A percentile compares a stretch with the other conserved stretches of the same genome.
Evolutionary conservation across 148 eudicot genomes (phyloP).

Genomic region (Arctostaphylos glauca): DNA sequence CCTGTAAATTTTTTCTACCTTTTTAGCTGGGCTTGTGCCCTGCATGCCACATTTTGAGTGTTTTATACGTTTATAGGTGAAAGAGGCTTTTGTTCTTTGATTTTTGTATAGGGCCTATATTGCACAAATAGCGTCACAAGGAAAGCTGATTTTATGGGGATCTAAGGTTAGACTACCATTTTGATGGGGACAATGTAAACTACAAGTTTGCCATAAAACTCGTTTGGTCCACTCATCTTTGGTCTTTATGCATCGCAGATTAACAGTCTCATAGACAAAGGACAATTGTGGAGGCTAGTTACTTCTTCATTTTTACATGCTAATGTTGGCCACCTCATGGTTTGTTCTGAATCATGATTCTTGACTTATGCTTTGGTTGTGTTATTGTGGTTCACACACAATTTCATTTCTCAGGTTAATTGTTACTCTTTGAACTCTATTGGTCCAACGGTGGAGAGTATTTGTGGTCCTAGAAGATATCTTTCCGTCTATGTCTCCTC

Average conservation of each 20-base stretch:
- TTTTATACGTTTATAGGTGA: not conserved
- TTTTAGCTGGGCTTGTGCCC: not conserved
- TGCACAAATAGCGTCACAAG: slow-evolving; percentile 61
- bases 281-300: slow-evolving; percentile 81
- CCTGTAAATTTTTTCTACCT: not conserved
- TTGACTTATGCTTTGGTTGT: not conserved
- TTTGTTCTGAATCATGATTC: slow-evolving; percentile 26
- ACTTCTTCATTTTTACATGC: slow-evolving; percentile 80
- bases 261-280: slow-evolving; percentile 75
- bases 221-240: slow-evolving; percentile 4
- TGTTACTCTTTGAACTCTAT: slow-evolving; percentile 77
- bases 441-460: slow-evolving; percentile 74
- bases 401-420: slow-evolving; percentile 52
- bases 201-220: slow-evolving; percentile 1
- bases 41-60: not conserved
- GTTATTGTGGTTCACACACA: not conserved
- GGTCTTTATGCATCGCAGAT: slow-evolving; percentile 44
- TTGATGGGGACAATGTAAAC: not conserved
- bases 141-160: slow-evolving; percentile 68
- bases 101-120: slow-evolving; percentile 55
- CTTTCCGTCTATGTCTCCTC: slow-evolving; percentile 68
- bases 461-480: slow-evolving; percentile 70
- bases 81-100: slow-evolving; percentile 9
- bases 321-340: slow-evolving; percentile 83
- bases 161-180: slow-evolving; percentile 70